Percentiles rank a stretch among this genome's conserved stretches.
Conservation (phyloP, 2,329 filamentous ascomycete genomes). For the Endothia cerciana region DNA sequence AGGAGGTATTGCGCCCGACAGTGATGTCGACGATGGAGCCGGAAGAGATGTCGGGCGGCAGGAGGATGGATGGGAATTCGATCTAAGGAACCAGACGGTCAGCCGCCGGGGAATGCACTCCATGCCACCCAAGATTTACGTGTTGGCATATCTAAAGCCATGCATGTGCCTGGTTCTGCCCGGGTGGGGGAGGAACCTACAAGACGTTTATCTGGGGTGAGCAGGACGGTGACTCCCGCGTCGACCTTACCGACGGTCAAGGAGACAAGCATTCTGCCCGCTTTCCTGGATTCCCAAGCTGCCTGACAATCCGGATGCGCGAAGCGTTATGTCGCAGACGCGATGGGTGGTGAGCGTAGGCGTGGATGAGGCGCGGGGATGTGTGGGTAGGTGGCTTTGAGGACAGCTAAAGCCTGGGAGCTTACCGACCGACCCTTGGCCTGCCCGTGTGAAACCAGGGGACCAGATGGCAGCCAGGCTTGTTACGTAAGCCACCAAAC, state of each 20-base stretch:
- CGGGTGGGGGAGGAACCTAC: slow-evolving; percentile 55
- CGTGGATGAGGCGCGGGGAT: background rate
- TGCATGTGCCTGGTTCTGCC: background rate
- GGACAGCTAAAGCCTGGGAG: background rate
- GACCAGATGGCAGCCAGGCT: slow-evolving; percentile 5
- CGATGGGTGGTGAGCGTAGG: background rate
- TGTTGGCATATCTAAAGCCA: background rate
- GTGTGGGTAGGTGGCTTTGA: background rate
- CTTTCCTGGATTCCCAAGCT: background rate
- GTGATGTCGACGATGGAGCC: slow-evolving; percentile 98
- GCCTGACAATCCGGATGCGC: background rate
- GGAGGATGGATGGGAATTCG: slow-evolving; percentile 96
- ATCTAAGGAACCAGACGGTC: slow-evolving; percentile 65
- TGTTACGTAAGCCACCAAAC: slow-evolving; percentile 25
- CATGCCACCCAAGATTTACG: too few species aligned
- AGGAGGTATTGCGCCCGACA: slow-evolving; percentile 81
- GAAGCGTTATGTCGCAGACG: too few species aligned
- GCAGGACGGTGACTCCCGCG: slow-evolving; percentile 92
- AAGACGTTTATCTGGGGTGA: slow-evolving; percentile 95
- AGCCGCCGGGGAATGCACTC: background rate
- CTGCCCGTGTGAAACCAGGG: slow-evolving; percentile 26
- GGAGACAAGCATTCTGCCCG: slow-evolving; percentile 82
- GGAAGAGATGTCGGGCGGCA: slow-evolving; percentile 92
- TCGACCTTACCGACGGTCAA: slow-evolving; percentile 99
- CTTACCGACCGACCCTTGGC: background rate